phyloP scores from a whole-genome alignment of 2,329 filamentous ascomycete species.

The Pyricularia sp. region DNA sequence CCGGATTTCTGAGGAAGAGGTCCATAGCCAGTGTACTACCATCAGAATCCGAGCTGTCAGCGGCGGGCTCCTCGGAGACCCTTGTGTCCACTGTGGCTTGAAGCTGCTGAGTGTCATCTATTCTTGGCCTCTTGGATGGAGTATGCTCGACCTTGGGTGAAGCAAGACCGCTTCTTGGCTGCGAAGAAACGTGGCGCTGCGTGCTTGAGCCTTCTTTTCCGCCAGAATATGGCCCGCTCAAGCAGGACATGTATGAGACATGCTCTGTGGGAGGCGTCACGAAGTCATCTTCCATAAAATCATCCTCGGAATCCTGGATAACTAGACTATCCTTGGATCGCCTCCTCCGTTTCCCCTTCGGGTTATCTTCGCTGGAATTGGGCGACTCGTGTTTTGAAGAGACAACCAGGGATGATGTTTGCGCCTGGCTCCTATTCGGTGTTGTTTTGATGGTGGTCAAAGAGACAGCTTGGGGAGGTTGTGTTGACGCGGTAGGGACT shows the following conservation, averaged over 20 bases:
- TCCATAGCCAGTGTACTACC: slow-evolving; percentile 19
- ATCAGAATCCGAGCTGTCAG: slow-evolving; percentile 16
- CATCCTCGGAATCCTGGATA: slow-evolving; percentile 45
- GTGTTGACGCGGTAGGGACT: neutral
- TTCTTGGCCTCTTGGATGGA: slow-evolving; percentile 1
- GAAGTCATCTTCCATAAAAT: slow-evolving; percentile 40
- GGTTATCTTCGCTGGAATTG: neutral
- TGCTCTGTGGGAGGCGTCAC: slow-evolving; percentile 27
- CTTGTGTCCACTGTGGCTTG: neutral
- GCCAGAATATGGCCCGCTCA: neutral
- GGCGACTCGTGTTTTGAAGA: neutral
- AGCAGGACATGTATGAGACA: slow-evolving; percentile 15
- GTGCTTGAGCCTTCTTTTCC: neutral
- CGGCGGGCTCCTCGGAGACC: slow-evolving; percentile 4
- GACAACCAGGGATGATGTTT: neutral
- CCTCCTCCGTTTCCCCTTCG: slow-evolving; percentile 10
- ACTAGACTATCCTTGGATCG: slow-evolving; percentile 16
- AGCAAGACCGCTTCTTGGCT: neutral
- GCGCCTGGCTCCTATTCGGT: neutral
- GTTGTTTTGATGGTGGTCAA: neutral
- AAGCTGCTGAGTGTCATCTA: neutral
- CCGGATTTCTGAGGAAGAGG: slow-evolving; percentile 21
- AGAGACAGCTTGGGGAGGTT: neutral
- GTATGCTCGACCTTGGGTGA: neutral
- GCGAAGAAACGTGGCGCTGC: neutral